A percentile compares a stretch with the other conserved stretches of the same genome.
Conservation (phyloP, 2,329 filamentous ascomycete species). For the Ceratocystis diversiconidia region DNA sequence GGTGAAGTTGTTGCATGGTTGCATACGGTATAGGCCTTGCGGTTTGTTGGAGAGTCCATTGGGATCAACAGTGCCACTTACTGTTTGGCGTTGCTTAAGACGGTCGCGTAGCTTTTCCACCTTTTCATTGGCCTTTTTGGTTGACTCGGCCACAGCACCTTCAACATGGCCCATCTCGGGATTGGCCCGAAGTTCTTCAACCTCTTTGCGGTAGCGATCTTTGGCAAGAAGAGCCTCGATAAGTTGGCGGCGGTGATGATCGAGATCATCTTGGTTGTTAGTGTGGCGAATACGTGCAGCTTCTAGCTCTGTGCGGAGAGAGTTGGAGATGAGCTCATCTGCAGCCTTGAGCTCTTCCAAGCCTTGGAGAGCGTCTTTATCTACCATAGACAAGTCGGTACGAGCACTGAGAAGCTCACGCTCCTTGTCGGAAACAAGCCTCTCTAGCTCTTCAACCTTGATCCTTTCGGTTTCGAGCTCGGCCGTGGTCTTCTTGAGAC, state of each 20-base stretch:
- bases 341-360: constrained; percentile 45
- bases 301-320: constrained; percentile 44
- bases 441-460: constrained; percentile 32
- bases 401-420: constrained; percentile 40
- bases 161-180: constrained; percentile 25
- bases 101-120: constrained; percentile 43
- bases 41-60: not conserved
- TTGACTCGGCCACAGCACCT: constrained; percentile 25
- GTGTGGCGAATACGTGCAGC: constrained; percentile 38
- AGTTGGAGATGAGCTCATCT: constrained; percentile 44
- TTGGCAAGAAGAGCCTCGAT: constrained; percentile 46
- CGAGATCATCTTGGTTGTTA: constrained; percentile 36
- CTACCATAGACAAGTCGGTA: constrained; percentile 40
- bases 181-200: constrained; percentile 31
- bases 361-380: constrained; percentile 39
- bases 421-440: constrained; percentile 37
- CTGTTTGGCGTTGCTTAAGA: constrained; percentile 44
- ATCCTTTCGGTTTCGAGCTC: constrained; percentile 36
- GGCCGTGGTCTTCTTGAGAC: constrained; percentile 31
- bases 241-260: constrained; percentile 45
- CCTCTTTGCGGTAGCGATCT: constrained; percentile 42
- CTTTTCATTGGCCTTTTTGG: constrained; percentile 36
- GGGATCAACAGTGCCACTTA: constrained; percentile 28
- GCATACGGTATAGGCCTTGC: constrained; percentile 6
- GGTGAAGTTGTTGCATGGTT: constrained; percentile 11